Evolutionary conservation across 306 rosid species (phyloP), one percentile per base, ranked within the genome.

Genomic region (Begonia fuchsioides): DNA sequence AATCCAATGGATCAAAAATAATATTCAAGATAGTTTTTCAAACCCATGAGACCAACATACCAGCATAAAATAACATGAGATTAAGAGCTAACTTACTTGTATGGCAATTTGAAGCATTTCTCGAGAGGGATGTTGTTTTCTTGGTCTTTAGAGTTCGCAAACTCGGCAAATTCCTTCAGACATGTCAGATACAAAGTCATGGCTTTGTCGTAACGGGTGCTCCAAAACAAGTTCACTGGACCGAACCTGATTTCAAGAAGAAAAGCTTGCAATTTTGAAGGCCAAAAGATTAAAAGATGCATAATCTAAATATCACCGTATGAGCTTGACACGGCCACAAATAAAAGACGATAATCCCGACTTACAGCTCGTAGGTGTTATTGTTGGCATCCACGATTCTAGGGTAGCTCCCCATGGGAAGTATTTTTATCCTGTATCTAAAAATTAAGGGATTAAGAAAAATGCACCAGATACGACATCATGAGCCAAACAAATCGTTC

Each of bases 361-460:
- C 97, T 85, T 68, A 90, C 97, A 90, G 74, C 59, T 90, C 95
- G 63, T 68, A 85, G 43, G 87, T 85, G 59, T 51, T 71, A 61
- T 75, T 84, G 72, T 46, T 79, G 76, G 60, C 69, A 69, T 90
- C 94, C 66, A 74, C 74, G 68, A 90, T 85, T 12, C 95, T 82
- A 62, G 95, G 97, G 62, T 84, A 90, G 82, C 97, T 90, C 41
- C 95, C 95, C 92, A 90, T 75, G 39, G 95, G 97, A 74, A 84
- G 64, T 72, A 90, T 90, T 73, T 90, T 90, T 68, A 84, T 79
- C 49, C 82, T 78, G 72, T 77, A 83, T 74, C 95, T 87, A 62
- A 55, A 54, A 35, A 68, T 52, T 54, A 50, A 62, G 0, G 32
- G 66, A 73, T 73, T 71, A 54, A 75, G 80, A 77, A 62, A 52